Evolutionary conservation across 352 stramenopile genomes (phyloP), one percentile per base, ranked within the genome.

Genomic region (Nothophytophthora sp.): DNA sequence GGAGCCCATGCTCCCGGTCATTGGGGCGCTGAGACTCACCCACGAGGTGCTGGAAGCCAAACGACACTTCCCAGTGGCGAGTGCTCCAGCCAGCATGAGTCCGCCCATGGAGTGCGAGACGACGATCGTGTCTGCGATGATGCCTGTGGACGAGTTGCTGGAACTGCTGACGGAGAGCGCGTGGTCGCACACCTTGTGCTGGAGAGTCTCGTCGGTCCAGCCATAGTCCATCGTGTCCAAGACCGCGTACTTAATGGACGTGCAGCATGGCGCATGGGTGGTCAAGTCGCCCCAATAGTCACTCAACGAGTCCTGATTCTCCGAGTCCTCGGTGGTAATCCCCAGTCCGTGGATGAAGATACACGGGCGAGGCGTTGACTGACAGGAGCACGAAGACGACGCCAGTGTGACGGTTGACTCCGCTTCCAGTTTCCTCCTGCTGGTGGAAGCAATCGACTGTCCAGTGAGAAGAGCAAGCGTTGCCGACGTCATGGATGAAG

Each of bases 81-180:
- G 34, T 0, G 66, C 72, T 8, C 67, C 60, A 2, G 50, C 66
- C 23, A 77, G n/a, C 10, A 78, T 65, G 29, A 83, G 48, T 2
- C 61, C 67, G 13, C 69, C 67, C 67, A 81, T 81, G 1, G 73
- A 83, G 50, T 83, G 69, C 7, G 62, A 63, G 12, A 81, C 56
- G 6, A 83, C 32, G 23, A 81, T 80, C 2, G 69, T 70, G 36
- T 78, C 53, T 29, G 70, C 64, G 37, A 77, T 69, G 5, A 60
- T 18, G 5, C 47, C 42, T 5, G 52, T 43, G 3, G 36, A 37
- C 1, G 2, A 15, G 5, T 63, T 36, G 18, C 64, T 72, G 5
- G 53, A 43, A 8, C 43, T 27, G 19, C 63, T 72, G 38, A 72
- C 60, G 7, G 50, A 57, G 32, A 78, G 51, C 15, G 68, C 60